phyloP scores from a whole-genome alignment of 495 filamentous ascomycete genomes.

The Penicillium fimorum region DNA sequence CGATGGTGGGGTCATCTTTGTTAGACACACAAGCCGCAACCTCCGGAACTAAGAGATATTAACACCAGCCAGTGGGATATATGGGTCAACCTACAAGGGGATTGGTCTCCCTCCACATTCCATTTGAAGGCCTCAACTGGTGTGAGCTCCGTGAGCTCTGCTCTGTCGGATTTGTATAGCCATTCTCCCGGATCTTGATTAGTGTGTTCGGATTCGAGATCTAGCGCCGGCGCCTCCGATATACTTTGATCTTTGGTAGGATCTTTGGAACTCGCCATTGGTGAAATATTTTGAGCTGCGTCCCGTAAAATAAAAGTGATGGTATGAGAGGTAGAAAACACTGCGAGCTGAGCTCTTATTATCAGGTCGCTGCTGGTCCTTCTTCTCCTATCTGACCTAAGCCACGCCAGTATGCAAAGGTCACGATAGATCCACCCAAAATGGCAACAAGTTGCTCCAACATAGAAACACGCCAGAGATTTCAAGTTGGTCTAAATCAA shows the following conservation, averaged over 20 bases:
- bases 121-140: slow-evolving; percentile 29
- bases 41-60: slow-evolving; percentile 24
- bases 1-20: slow-evolving; percentile 26
- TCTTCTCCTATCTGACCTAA: neutral
- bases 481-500: neutral
- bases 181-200: slow-evolving; percentile 3
- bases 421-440: slow-evolving; percentile 8
- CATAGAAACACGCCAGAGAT: neutral
- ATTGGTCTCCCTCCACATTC: slow-evolving; percentile 31
- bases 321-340: neutral
- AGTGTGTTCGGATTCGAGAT: slow-evolving; percentile 13
- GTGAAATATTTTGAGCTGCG: neutral
- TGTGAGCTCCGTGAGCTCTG: slow-evolving; percentile 21
- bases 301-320: neutral
- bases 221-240: neutral
- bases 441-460: neutral
- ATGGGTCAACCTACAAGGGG: slow-evolving; percentile 21
- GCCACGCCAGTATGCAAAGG: neutral
- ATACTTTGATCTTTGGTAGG: slow-evolving; percentile 3
- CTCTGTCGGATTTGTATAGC: slow-evolving; percentile 6
- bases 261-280: slow-evolving; percentile 5
- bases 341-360: neutral
- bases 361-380: neutral
- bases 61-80: neutral
- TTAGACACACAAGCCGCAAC: slow-evolving; percentile 32